Conservation (phyloP, 2,329 filamentous ascomycete genomes). For the Stenocarpella maydis region DNA sequence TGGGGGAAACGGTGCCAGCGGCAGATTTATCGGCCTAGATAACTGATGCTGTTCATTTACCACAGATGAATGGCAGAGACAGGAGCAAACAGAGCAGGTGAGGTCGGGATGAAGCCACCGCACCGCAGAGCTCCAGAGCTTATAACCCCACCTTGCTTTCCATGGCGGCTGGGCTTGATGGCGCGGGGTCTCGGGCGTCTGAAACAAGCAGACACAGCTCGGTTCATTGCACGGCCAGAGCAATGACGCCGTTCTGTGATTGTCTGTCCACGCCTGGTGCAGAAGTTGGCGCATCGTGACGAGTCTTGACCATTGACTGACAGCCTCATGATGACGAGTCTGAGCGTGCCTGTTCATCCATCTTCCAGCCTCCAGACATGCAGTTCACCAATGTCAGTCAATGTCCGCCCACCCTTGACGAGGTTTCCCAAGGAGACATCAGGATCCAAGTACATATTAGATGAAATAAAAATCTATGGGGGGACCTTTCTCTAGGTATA, state of each 20-base stretch:
- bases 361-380: constrained; percentile 10
- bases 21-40: neutral
- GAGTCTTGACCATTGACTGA: neutral
- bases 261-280: neutral
- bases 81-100: neutral
- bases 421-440: too few species aligned
- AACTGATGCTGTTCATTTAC: neutral
- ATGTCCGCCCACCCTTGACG: too few species aligned
- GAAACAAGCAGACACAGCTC: constrained; percentile 23
- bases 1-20: neutral
- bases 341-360: neutral
- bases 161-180: constrained; percentile 13
- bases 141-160: constrained; percentile 14
- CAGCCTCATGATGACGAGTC: neutral
- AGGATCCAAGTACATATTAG: too few species aligned
- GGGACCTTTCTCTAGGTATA: too few species aligned
- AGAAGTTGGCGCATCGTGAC: neutral
- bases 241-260: neutral
- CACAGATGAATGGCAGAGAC: neutral
- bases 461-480: too few species aligned
- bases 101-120: neutral
- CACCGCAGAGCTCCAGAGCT: too few species aligned
- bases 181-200: constrained; percentile 19
- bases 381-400: constrained; percentile 6
- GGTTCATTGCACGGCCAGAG: neutral